Base-by-base conservation (phyloP, 2,329 filamentous ascomycete species). In the Penicillium sp. region DNA sequence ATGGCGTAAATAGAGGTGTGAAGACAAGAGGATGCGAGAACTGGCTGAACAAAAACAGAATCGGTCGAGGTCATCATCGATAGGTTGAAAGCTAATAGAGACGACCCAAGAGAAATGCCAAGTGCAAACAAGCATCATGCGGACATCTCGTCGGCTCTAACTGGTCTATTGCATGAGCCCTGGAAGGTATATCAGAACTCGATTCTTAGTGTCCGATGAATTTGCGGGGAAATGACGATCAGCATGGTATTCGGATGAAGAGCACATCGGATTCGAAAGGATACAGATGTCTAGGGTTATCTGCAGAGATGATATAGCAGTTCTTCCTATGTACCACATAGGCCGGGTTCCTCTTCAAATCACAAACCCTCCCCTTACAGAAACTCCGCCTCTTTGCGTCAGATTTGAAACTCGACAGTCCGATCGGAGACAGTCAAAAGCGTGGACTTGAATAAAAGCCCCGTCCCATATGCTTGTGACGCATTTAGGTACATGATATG, bases 1-100 rank as follows among this genome's bases (percentile, higher is more conserved):
- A 61, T 59, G 59, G 58, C 51, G 57, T n/a, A 63, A 63, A 59
- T 63, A 59, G 58, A 51, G 55, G 61, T 59, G 59, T 57, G 59
- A 57, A 61, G 51, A 34, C 45, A 51, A 51, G n/a, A 45, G 55
- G 49, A 35, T 26, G 29, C 32, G 18, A 47, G 13, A n/a, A 26
- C 19, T 16, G 26, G 34, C 9, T 51, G 46, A 30, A 14, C 30
- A 41, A 48, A 44, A 30, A 49, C 34, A 53, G 34, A 14, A 44
- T 38, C 8, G 43, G 43, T 32, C 29, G 38, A 45, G 16, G 23
- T 48, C 27, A 39, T 50, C 32, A 18, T 32, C 26, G 32, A 50
- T 50, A 44, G 45, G 45, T 43, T 39, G 4, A 43, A 26, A 13
- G n/a, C 13, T 35, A 35, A 47, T 41, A 35, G n/a, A 19, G 39